Base-by-base conservation (phyloP, 129 eudicot species). In the Escallonia herrerae region DNA sequence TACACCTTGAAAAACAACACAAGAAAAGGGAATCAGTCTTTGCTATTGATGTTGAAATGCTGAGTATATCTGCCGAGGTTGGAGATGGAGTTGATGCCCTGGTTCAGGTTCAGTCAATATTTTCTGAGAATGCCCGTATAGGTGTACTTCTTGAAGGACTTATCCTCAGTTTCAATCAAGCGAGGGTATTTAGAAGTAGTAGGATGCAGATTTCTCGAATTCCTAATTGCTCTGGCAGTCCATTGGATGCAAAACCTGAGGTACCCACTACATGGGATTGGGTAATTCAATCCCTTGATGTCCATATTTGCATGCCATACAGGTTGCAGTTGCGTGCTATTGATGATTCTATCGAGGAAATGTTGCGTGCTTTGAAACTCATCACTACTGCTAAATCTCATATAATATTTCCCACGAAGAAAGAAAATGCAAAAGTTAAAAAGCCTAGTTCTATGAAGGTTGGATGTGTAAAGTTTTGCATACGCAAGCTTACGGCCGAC, bases 221-320 rank as follows among this genome's bases (percentile, higher is more conserved):
- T 60, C 99, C 99, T 8, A 77, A 72, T 75, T 66, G 70, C 63
- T 70, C 87, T 15, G 66, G 62, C 49, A 70, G 68, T 69, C 64
- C 60, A 54, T 39, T 72, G 60, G 71, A 72, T 71, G 68, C 72
- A 50, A 87, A 74, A 67, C 9, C 70, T 9, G 96, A 82, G 71
- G 78, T 64, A 64, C 63, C 60, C 46, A 71, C 80, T 14, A 82
- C 72, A 68, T 93, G 96, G 99, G 99, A 93, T 67, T 93, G 96
- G 96, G 93, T 93, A 68, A 82, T 93, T 83, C 99, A 93, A 83
- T 95, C 95, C 72, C 83, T 82, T 79, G 96, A 93, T 80, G 81
- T 89, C 55, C 96, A 88, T 64, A 77, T 93, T 69, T 83, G 95
- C 83, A 73, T 93, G 96, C 96, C 99, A 60, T 93, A 72, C 70